A percentile compares a stretch with the other conserved stretches of the same genome.
phyloP scores from a whole-genome alignment of 176 grass and related monocot species.

The Elaeis guineensis region DNA sequence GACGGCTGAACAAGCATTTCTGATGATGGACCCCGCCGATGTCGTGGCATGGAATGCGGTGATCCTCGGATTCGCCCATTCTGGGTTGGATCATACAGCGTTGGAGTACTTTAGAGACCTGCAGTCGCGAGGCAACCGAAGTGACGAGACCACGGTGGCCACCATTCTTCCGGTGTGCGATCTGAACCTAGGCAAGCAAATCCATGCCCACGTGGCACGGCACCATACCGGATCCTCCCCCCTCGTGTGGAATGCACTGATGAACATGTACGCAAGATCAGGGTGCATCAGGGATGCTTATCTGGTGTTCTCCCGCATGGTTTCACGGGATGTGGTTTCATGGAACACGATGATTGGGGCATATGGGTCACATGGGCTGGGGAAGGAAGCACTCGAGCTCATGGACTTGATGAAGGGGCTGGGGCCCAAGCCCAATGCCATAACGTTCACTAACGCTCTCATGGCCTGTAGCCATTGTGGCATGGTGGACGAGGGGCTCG shows the following conservation, averaged over 20 bases:
- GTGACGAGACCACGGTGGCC: constrained; percentile 34
- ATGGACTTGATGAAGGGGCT: constrained; percentile 28
- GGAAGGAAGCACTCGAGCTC: constrained; percentile 34
- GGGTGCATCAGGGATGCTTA: constrained; percentile 37
- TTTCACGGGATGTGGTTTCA: constrained; percentile 36
- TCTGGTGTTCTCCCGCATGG: constrained; percentile 43
- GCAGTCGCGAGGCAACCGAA: constrained; percentile 32
- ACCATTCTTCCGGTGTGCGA: constrained; percentile 36
- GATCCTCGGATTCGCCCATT: constrained; percentile 28
- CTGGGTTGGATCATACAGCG: constrained; percentile 20
- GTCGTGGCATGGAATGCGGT: constrained; percentile 69
- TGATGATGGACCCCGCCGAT: constrained; percentile 31
- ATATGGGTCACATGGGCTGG: constrained; percentile 43
- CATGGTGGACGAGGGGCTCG: constrained; percentile 40
- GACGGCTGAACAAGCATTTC: constrained; percentile 29
- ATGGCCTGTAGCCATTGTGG: constrained; percentile 63
- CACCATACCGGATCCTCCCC: neutral
- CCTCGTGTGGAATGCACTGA: constrained; percentile 34
- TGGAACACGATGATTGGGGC: constrained; percentile 65
- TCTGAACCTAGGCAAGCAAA: constrained; percentile 45
- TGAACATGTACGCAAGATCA: constrained; percentile 47
- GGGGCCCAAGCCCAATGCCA: constrained; percentile 25
- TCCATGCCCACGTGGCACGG: constrained; percentile 36
- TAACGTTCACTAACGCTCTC: constrained; percentile 47
- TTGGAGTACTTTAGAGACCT: constrained; percentile 45